These are phyloP conservation scores for Zymoseptoria brevis DNA, from an alignment of 2,329 filamentous ascomycete genomes.

Conservation along the genomic window DNA sequence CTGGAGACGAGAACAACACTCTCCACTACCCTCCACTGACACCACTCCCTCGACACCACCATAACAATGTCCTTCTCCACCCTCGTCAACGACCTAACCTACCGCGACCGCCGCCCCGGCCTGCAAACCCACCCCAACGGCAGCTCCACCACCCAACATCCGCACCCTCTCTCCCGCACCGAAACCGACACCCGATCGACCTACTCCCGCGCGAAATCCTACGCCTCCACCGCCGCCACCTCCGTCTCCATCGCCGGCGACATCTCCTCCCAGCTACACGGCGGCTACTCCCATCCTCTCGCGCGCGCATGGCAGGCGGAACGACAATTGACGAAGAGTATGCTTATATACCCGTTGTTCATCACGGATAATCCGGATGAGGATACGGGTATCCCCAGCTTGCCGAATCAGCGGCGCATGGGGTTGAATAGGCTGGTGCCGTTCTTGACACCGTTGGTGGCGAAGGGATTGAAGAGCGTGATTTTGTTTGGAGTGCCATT, in stretches of 20 bases:
- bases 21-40: too few species aligned
- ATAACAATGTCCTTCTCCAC: constrained; percentile 44
- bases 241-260: constrained; percentile 46
- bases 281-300: constrained; percentile 45
- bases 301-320: constrained; percentile 46
- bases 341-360: constrained; percentile 98
- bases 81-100: constrained; percentile 45
- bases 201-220: constrained; percentile 41
- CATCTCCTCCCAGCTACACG: constrained; percentile 45
- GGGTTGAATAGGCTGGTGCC: constrained; percentile 79
- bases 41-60: neutral
- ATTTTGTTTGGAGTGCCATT: constrained; percentile 94
- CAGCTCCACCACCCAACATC: constrained; percentile 34
- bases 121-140: constrained; percentile 38
- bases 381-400: constrained; percentile 78
- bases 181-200: constrained; percentile 38
- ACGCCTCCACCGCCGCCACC: constrained; percentile 45
- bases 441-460: constrained; percentile 77
- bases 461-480: constrained; percentile 83
- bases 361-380: constrained; percentile 91
- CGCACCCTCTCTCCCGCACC: constrained; percentile 37
- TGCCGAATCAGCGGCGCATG: constrained; percentile 82
- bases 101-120: constrained; percentile 37
- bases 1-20: neutral
- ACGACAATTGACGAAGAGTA: constrained; percentile 56